These are phyloP conservation scores for Crassisporium funariophilum DNA, from an alignment of 768 basidiomycete genomes.

Conservation along the genomic window DNA sequence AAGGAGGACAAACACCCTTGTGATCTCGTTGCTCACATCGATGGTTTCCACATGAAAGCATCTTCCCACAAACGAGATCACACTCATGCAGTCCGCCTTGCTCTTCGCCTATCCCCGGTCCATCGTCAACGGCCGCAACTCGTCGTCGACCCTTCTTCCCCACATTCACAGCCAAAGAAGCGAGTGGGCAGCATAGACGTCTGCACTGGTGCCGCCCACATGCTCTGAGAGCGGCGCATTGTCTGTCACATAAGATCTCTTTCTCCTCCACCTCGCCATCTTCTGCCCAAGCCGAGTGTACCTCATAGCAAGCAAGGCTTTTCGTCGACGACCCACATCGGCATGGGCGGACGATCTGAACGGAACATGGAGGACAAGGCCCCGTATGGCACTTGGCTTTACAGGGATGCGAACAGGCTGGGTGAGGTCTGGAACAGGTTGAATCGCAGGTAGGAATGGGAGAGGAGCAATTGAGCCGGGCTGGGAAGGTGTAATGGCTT, in stretches of 20 bases:
- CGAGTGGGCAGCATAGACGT: constrained; percentile 87
- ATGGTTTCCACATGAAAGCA: constrained; percentile 76
- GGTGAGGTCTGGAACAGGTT: constrained; percentile 63
- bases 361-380: constrained; percentile 77
- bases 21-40: constrained; percentile 82
- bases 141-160: constrained; percentile 67
- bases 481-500: constrained; percentile 36
- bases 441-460: constrained; percentile 81
- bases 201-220: constrained; percentile 90
- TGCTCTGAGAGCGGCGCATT: constrained; percentile 74
- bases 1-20: constrained; percentile 77
- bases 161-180: constrained; percentile 49
- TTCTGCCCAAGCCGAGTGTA: constrained; percentile 36
- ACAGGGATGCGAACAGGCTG: constrained; percentile 77
- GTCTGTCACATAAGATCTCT: constrained; percentile 78
- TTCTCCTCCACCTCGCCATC: constrained; percentile 32
- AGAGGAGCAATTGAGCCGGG: constrained; percentile 61
- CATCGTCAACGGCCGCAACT: constrained; percentile 25
- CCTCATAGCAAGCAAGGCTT: constrained; percentile 55
- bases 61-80: constrained; percentile 76
- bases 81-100: constrained; percentile 80
- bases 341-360: constrained; percentile 74
- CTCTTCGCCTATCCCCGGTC: constrained; percentile 50
- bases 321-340: constrained; percentile 77
- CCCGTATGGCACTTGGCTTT: constrained; percentile 71